Conservation (phyloP, 306 rosid genomes). For the Prunus armeniaca region DNA sequence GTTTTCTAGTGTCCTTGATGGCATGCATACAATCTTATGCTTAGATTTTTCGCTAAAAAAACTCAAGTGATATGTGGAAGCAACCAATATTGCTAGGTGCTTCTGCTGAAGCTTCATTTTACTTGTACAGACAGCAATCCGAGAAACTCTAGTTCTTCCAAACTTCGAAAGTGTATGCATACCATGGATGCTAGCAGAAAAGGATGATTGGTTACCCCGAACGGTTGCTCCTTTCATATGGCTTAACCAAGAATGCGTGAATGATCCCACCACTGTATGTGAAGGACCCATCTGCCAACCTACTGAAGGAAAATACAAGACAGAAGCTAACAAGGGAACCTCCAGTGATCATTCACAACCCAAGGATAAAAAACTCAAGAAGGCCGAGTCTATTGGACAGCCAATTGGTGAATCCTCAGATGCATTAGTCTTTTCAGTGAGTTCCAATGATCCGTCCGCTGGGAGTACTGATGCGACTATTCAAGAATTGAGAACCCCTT, state of each 20-base stretch:
- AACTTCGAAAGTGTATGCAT: constrained; percentile 63
- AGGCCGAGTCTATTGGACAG: constrained; percentile 28
- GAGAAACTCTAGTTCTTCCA: constrained; percentile 78
- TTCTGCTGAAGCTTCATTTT: constrained; percentile 29
- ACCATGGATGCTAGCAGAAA: constrained; percentile 90
- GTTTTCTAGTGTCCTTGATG: background rate
- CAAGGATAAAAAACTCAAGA: constrained; percentile 24
- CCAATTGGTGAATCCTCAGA: constrained; percentile 42
- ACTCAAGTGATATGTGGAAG: background rate
- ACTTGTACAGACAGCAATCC: constrained; percentile 62
- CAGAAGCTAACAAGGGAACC: constrained; percentile 37
- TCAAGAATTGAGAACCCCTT: constrained; percentile 47
- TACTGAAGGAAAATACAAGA: constrained; percentile 29
- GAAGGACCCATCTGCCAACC: constrained; percentile 36
- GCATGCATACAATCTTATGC: background rate
- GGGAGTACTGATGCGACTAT: constrained; percentile 25
- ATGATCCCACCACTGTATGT: constrained; percentile 32
- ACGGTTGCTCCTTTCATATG: constrained; percentile 76
- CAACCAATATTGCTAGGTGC: background rate
- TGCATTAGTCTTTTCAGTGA: constrained; percentile 20
- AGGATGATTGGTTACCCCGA: constrained; percentile 81
- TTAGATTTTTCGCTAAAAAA: background rate
- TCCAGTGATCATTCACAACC: constrained; percentile 33
- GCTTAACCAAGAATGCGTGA: constrained; percentile 57
- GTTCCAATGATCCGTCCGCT: constrained; percentile 18